phyloP scores from a whole-genome alignment of 805 yeast genomes.

The Teunomyces funiuensis region DNA sequence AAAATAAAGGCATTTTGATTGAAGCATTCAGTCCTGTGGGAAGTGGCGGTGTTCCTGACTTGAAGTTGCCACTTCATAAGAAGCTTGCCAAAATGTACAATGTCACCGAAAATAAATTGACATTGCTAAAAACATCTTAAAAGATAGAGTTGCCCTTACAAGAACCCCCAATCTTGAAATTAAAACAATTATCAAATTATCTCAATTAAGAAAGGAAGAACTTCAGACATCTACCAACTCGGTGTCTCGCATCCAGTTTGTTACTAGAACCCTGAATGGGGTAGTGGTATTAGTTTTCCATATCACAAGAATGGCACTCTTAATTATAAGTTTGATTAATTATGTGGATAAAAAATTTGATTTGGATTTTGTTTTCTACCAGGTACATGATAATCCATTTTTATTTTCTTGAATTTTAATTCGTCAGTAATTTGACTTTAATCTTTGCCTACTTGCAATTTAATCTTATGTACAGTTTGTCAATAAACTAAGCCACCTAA shows the following conservation, averaged over 20 bases:
- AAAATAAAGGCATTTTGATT: slow-evolving; percentile 37
- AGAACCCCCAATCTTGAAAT: slow-evolving; percentile 70
- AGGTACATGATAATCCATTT: too few relatives aligned
- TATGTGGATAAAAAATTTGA: too few relatives aligned
- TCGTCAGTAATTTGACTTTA: too few relatives aligned
- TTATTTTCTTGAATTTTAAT: too few relatives aligned
- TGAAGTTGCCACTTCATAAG: slow-evolving; percentile 49
- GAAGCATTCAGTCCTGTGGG: slow-evolving; percentile 68
- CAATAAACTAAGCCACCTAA: too few relatives aligned
- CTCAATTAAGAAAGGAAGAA: slow-evolving; percentile 39
- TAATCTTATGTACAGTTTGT: too few relatives aligned
- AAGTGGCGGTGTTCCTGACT: slow-evolving; percentile 61
- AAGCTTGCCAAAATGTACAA: slow-evolving; percentile 58
- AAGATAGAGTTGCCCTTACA: slow-evolving; percentile 64
- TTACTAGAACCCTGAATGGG: slow-evolving; percentile 36
- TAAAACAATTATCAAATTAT: slow-evolving; percentile 32
- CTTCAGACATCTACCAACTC: slow-evolving; percentile 29
- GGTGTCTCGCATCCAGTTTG: slow-evolving; percentile 32
- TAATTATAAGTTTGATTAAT: slow-evolving; percentile 4
- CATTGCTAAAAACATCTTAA: slow-evolving; percentile 58
- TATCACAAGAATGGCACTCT: slow-evolving; percentile 36
- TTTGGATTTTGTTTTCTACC: too few relatives aligned
- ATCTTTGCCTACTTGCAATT: too few relatives aligned
- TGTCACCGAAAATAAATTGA: slow-evolving; percentile 53
- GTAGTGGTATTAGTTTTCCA: slow-evolving; percentile 35